These are phyloP conservation scores for Penicillium maclennaniae DNA, from an alignment of 495 filamentous ascomycete genomes.

Conservation along the genomic window DNA sequence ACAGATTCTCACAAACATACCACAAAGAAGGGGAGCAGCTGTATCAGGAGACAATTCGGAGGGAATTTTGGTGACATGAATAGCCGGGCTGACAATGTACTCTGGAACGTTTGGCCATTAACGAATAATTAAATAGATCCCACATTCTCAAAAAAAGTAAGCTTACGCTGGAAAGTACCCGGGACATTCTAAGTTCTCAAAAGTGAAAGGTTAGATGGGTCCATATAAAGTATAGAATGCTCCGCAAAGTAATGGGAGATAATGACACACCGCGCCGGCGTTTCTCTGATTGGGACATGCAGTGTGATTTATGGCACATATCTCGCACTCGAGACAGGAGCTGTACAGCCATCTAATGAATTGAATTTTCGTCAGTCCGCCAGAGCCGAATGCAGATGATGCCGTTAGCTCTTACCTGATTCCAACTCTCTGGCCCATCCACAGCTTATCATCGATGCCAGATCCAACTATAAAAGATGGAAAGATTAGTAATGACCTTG, in stretches of 20 bases:
- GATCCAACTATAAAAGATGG: conserved; percentile 22
- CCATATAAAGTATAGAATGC: not conserved
- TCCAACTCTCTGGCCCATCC: conserved; percentile 37
- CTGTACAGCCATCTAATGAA: conserved; percentile 40
- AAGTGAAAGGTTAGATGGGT: not conserved
- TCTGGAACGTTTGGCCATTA: conserved; percentile 19
- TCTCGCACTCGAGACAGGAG: conserved; percentile 42
- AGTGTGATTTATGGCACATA: conserved; percentile 45
- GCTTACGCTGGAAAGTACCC: conserved; percentile 44
- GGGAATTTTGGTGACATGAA: conserved; percentile 39
- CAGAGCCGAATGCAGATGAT: not conserved
- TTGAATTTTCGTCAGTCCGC: not conserved
- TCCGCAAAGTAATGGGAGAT: not conserved
- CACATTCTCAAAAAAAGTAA: not conserved
- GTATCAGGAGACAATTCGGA: conserved; percentile 27
- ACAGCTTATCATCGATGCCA: conserved; percentile 26
- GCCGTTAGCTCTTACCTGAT: conserved; percentile 28
- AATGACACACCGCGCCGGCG: conserved; percentile 38
- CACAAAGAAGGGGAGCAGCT: conserved; percentile 41
- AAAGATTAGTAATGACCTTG: not conserved
- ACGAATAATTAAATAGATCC: not conserved
- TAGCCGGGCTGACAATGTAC: conserved; percentile 40
- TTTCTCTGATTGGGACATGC: conserved; percentile 44
- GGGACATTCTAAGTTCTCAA: conserved; percentile 33
- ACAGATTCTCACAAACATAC: conserved; percentile 16